A percentile compares a stretch with the other conserved stretches of the same genome.
phyloP scores from a whole-genome alignment of 2,329 filamentous ascomycete genomes.

The Rhytidhysteron rufulum region DNA sequence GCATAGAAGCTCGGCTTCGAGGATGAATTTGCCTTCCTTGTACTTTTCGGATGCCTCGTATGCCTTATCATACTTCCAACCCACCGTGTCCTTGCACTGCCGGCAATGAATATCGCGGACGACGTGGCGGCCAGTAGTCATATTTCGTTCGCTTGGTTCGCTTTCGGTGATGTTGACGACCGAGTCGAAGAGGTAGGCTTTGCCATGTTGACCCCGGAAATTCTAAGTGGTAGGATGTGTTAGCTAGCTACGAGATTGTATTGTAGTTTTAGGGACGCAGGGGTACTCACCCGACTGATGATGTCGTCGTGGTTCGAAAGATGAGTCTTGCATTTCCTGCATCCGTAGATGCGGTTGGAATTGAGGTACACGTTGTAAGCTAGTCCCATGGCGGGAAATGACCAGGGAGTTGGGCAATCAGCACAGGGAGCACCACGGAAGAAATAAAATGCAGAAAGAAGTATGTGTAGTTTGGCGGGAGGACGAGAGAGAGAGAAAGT shows the following conservation, averaged over 20 bases:
- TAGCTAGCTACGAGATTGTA: constrained; percentile 1
- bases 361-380: constrained; percentile 89
- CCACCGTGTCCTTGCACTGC: constrained; percentile 88
- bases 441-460: too few relatives aligned
- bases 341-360: constrained; percentile 83
- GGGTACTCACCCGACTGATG: constrained; percentile 71
- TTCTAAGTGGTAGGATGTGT: constrained; percentile 56
- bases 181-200: constrained; percentile 91
- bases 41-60: constrained; percentile 92
- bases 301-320: constrained; percentile 95
- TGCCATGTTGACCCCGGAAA: constrained; percentile 96
- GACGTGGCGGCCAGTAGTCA: constrained; percentile 94
- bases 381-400: constrained; percentile 64
- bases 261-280: neutral
- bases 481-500: neutral
- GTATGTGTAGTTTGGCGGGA: neutral
- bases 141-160: constrained; percentile 88
- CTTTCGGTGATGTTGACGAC: constrained; percentile 87
- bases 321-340: constrained; percentile 90
- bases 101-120: constrained; percentile 90
- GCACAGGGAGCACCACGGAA: too few relatives aligned
- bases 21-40: constrained; percentile 97
- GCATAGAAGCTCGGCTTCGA: constrained; percentile 86
- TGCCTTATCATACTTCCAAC: constrained; percentile 99
- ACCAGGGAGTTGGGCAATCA: neutral